Evolutionary conservation across 768 basidiomycete genomes (phyloP), one percentile per base, ranked within the genome.

Genomic region (Auricularia sp.): DNA sequence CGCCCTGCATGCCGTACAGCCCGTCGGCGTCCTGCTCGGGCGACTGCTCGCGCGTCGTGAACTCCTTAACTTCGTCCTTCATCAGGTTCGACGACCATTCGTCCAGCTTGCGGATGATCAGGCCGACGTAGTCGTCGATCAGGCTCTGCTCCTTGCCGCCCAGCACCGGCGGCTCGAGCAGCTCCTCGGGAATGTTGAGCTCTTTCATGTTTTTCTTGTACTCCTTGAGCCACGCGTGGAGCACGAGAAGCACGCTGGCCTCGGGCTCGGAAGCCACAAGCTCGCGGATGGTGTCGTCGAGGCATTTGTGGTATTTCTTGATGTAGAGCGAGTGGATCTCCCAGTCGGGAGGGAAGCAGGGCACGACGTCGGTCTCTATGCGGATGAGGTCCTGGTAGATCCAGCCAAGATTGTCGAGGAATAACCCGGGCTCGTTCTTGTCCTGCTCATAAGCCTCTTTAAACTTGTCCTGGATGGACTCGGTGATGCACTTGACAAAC

Each of bases 201-300:
- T 98, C 94, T 74, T 92, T 93, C 94, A 98, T 98, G 71, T 85
- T 91, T 72, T 85, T 83, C 77, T 90, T 88, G 79, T 98, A 98
- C 72, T 98, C 90, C 76, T 98, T 98, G 62, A 97, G 81, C 93
- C 94, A 98, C 4, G 88, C 90, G 68, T 92, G 90, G 34, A 99
- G 82, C 29, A 85, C 82, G 2, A 99, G 84, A 34, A 98, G 80
- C 18, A 87, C 83, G 69, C 86, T 90, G n/a, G 97, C 96, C 64
- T 94, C 95, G 2, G 91, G 88, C 54, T 87, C 89, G 0, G 86
- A 81, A 3, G 79, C 80, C 33, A 91, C 79, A 43, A 95, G 83
- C 64, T 77, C 81, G 69, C 86, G 85, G 70, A 99, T 77, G 2
- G 85, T 86, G 1, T 76, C 76, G 76, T 96, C 87, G 51, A 98